phyloP scores from a whole-genome alignment of 2,329 filamentous ascomycete genomes.

The Thelonectria discophora region DNA sequence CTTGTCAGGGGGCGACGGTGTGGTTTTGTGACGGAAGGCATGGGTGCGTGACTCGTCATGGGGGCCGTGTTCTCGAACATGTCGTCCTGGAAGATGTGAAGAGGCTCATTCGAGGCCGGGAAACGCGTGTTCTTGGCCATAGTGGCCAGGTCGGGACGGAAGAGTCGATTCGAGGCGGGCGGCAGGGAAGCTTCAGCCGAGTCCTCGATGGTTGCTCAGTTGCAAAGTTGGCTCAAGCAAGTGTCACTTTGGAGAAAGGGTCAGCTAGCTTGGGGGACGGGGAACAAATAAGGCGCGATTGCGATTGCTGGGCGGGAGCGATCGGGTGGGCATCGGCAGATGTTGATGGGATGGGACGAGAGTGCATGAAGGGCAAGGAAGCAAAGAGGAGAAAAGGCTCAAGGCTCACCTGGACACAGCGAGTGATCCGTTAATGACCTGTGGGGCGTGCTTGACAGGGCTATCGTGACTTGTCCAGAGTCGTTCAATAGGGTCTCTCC shows the following conservation, averaged over 20 bases:
- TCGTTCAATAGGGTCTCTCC: constrained; percentile 36
- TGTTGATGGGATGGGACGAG: constrained; percentile 36
- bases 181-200: constrained; percentile 15
- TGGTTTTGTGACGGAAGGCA: constrained; percentile 61
- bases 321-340: constrained; percentile 36
- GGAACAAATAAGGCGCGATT: constrained; percentile 34
- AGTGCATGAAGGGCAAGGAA: constrained; percentile 39
- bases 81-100: constrained; percentile 64
- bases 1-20: constrained; percentile 58
- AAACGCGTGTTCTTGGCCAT: constrained; percentile 65
- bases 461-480: constrained; percentile 38
- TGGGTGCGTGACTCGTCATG: constrained; percentile 65
- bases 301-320: constrained; percentile 32
- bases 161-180: constrained; percentile 30
- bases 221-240: no score
- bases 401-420: constrained; percentile 40
- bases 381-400: constrained; percentile 32
- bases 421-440: constrained; percentile 37
- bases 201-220: not conserved
- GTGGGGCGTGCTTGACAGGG: constrained; percentile 42
- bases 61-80: constrained; percentile 55
- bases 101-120: constrained; percentile 55
- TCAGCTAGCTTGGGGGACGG: constrained; percentile 31
- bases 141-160: constrained; percentile 48
- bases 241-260: constrained; percentile 22